Evolutionary conservation across 192 early-diverging fungal species (phyloP).

Genomic region (Mortierella antarctica): DNA sequence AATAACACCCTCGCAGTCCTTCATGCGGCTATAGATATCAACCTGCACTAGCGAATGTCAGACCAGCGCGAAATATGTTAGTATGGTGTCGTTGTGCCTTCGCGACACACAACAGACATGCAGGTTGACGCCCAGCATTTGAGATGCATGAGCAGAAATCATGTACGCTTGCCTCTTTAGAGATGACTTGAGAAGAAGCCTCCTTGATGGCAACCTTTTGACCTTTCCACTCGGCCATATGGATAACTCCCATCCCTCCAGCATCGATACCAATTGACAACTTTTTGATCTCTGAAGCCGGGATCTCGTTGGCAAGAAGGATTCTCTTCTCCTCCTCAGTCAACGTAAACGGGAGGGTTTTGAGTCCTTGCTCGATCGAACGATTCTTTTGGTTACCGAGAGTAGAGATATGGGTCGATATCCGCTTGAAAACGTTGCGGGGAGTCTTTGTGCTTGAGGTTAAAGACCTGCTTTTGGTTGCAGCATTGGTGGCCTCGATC

Average conservation of each 20-base stretch:
- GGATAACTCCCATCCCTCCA: conserved; percentile 47
- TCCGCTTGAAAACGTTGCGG: conserved; percentile 5
- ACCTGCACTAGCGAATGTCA: conserved; percentile 11
- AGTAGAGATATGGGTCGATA: conserved; percentile 4
- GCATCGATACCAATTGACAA: conserved; percentile 45
- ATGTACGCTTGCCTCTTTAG: conserved; percentile 31
- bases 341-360: conserved; percentile 13
- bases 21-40: conserved; percentile 48
- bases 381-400: not conserved
- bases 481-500: not conserved
- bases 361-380: conserved; percentile 35
- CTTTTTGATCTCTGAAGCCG: conserved; percentile 36
- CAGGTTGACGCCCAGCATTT: not conserved
- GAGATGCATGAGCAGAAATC: not conserved
- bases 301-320: conserved; percentile 28
- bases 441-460: not conserved
- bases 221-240: conserved; percentile 42
- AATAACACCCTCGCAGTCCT: conserved; percentile 33
- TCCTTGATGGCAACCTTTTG: conserved; percentile 49
- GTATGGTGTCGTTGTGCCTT: not conserved
- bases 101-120: not conserved
- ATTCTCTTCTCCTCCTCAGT: conserved; percentile 19
- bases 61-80: not conserved
- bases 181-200: conserved; percentile 27
- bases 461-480: not conserved